Evolutionary conservation across 2,329 filamentous ascomycete species (phyloP), one percentile per base, ranked within the genome.

Genomic region (Colletotrichum sp.): DNA sequence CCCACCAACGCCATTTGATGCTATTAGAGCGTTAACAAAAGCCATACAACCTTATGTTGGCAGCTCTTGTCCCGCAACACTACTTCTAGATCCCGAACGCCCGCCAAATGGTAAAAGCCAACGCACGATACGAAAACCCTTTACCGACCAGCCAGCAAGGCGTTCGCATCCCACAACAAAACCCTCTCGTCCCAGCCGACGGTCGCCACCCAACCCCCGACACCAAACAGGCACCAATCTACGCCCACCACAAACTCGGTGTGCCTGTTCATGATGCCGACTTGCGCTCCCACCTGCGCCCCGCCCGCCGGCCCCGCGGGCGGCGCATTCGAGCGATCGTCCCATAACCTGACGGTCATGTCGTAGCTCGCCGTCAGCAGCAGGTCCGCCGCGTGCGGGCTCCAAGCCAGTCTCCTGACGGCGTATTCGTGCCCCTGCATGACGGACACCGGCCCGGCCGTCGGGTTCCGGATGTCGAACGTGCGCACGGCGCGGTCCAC

Each of bases 201-300:
- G 78, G 95, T 98, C 3, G 97, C 96, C 79, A 96, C 96, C 97
- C 97, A 99, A 7, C 97, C 97, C 78, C 98, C 96, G 28, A 92
- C 94, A 6, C 97, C 97, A 84, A 99, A 99, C 60, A 99, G 85
- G 86, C 97, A 99, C 97, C 98, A 99, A 84, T 99, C 97, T 1
- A 99, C 95, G 9, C 97, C 97, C 5, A 96, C 98, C 12, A 94
- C 96, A 81, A 99, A 99, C 86, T 99, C 97, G 1, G 96, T 98
- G 84, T 99, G 97, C 21, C 92, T 88, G 73, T 95, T 96, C 96
- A 99, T 98, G 52, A 95, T 86, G 5, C 96, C 96, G 80, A 98
- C 87, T 84, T 98, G 93, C 28, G 90, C 87, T 2, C 95, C 95
- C 55, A 92, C 86, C 10, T 88, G 84, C 2, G 87, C 84, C 0